Evolutionary conservation across 2,329 filamentous ascomycete species (phyloP).

Genomic region (Eutypa lata): DNA sequence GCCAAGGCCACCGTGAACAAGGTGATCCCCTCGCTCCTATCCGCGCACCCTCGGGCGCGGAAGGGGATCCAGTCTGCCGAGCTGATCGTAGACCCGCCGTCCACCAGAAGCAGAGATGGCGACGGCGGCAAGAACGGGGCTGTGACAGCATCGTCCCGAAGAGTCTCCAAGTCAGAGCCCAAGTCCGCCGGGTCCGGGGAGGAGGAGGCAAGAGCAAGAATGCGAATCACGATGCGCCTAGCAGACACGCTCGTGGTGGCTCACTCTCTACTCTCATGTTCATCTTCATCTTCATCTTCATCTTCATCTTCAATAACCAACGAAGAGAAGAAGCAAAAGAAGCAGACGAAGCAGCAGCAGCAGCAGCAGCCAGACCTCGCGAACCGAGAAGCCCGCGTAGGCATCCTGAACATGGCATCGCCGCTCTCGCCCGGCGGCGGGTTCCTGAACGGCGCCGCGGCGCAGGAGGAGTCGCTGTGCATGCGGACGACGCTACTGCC

Average conservation of each 20-base stretch:
- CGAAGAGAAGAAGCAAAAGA: neutral
- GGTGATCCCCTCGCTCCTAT: slow-evolving; percentile 53
- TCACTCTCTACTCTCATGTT: slow-evolving; percentile 27
- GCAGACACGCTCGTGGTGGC: slow-evolving; percentile 55
- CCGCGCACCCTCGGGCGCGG: slow-evolving; percentile 51
- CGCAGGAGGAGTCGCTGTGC: slow-evolving; percentile 62
- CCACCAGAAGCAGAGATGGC: slow-evolving; percentile 12
- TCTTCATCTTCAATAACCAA: slow-evolving; percentile 14
- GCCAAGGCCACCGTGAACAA: slow-evolving; percentile 58
- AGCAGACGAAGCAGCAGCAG: neutral
- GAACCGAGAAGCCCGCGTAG: slow-evolving; percentile 34
- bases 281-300: slow-evolving; percentile 17
- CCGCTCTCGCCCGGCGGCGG: slow-evolving; percentile 60
- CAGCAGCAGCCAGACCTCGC: slow-evolving; percentile 7
- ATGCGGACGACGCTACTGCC: slow-evolving; percentile 58
- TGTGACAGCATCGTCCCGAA: neutral
- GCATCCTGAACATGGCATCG: slow-evolving; percentile 63
- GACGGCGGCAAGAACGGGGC: neutral
- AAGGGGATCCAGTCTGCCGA: slow-evolving; percentile 51
- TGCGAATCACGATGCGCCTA: slow-evolving; percentile 42
- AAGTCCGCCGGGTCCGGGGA: too few species aligned
- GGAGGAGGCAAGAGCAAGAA: too few species aligned
- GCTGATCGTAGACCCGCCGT: slow-evolving; percentile 37
- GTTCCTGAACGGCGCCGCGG: slow-evolving; percentile 55
- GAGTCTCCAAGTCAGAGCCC: slow-evolving; percentile 6